Percentiles rank a stretch among this genome's conserved stretches.
These are phyloP conservation scores for Prillingera fragicola DNA, from an alignment of 1,284 basidiomycete genomes.

Conservation along the genomic window DNA sequence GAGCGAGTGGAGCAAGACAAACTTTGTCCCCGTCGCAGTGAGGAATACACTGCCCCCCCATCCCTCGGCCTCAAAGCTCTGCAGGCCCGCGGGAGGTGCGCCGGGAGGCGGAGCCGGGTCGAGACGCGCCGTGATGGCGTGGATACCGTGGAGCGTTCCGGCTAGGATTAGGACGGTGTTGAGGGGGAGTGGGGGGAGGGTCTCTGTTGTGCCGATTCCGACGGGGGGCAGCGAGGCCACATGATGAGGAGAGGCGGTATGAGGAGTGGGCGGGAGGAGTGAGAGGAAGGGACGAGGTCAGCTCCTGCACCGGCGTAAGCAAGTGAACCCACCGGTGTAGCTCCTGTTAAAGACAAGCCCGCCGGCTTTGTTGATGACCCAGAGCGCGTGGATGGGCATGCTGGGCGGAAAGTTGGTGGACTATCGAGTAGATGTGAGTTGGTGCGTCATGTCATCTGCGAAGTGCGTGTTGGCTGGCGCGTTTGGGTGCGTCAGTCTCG, in stretches of 20 bases:
- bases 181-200: conserved; percentile 78
- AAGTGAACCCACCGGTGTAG: conserved; percentile 63
- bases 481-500: not conserved
- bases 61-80: conserved; percentile 88
- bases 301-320: not conserved
- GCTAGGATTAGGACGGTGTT: conserved; percentile 97
- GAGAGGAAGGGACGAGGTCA: conserved; percentile 5
- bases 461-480: not conserved
- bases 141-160: conserved; percentile 94
- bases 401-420: not conserved
- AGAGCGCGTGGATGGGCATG: conserved; percentile 46
- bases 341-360: conserved; percentile 91
- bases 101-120: conserved; percentile 75
- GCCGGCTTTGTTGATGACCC: conserved; percentile 98
- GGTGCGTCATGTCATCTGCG: not conserved
- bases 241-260: not conserved
- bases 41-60: conserved; percentile 54
- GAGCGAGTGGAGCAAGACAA: conserved; percentile 77
- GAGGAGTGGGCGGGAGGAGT: not conserved
- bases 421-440: not conserved
- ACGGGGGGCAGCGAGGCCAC: conserved; percentile 10
- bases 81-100: conserved; percentile 74
- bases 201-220: conserved; percentile 56
- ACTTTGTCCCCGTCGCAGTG: conserved; percentile 96
- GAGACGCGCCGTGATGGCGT: conserved; percentile 90